Conservation (phyloP, 768 basidiomycete genomes). For the Lactarius hengduanensis region DNA sequence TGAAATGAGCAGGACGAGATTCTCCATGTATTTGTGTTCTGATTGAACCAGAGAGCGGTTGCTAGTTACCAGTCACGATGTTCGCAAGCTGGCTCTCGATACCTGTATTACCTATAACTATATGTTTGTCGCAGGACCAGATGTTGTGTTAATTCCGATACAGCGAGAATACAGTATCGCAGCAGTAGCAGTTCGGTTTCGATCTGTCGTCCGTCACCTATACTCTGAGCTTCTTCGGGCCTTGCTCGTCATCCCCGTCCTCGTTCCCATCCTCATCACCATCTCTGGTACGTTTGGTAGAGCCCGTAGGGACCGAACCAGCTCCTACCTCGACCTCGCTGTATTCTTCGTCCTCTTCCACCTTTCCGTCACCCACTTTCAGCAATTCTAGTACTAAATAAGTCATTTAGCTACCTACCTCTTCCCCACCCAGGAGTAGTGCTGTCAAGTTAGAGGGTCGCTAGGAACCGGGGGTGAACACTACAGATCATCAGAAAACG, state of each 20-base stretch:
- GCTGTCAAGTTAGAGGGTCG: constrained; percentile 9
- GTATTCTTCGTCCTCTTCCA: constrained; percentile 4
- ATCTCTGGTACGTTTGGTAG: constrained; percentile 18
- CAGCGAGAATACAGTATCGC: constrained; percentile 1
- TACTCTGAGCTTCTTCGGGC: constrained; percentile 18
- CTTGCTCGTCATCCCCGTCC: constrained; percentile 9
- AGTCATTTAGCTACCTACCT: constrained; percentile 4
- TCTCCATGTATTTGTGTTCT: constrained; percentile 7
- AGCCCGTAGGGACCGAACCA: neutral
- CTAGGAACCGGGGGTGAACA: neutral
- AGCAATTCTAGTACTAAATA: neutral
- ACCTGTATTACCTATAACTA: neutral
- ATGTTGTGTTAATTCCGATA: constrained; percentile 6
- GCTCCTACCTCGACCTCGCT: constrained; percentile 2
- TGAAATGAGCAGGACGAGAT: neutral
- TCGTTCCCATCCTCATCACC: constrained; percentile 4
- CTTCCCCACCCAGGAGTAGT: constrained; percentile 13
- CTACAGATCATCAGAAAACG: neutral
- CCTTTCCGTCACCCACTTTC: constrained; percentile 8
- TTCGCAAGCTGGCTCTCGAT: neutral
- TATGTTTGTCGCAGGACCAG: constrained; percentile 12
- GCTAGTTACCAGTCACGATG: constrained; percentile 4
- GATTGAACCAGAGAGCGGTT: neutral
- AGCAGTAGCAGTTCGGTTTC: constrained; percentile 3
- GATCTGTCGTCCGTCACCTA: neutral